Percentiles rank a stretch among this genome's conserved stretches.
Evolutionary conservation across 2,329 filamentous ascomycete species (phyloP).

Genomic region (Colletotrichum phormii): DNA sequence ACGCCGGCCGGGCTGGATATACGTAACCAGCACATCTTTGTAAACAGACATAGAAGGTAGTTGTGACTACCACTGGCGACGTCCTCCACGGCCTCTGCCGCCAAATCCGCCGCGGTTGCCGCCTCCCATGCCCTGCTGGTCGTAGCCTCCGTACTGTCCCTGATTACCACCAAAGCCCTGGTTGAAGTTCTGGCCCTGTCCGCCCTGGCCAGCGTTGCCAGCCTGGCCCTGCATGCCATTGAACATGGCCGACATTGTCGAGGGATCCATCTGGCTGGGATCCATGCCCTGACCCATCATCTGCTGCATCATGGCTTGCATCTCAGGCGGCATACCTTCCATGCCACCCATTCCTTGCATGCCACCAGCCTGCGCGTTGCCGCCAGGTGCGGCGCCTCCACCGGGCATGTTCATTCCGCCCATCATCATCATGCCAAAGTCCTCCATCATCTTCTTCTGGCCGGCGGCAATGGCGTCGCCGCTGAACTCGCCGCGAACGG

Average conservation of each 20-base stretch:
- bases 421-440: slow-evolving; percentile 78
- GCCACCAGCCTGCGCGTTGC: slow-evolving; percentile 43
- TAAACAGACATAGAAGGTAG: not conserved
- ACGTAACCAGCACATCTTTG: slow-evolving; percentile 21
- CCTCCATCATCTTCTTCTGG: slow-evolving; percentile 84
- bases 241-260: slow-evolving; percentile 70
- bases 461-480: slow-evolving; percentile 72
- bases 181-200: slow-evolving; percentile 64
- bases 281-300: slow-evolving; percentile 76
- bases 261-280: slow-evolving; percentile 74
- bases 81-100: slow-evolving; percentile 46
- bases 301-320: slow-evolving; percentile 77
- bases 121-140: slow-evolving; percentile 59
- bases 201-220: slow-evolving; percentile 57
- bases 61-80: slow-evolving; percentile 36
- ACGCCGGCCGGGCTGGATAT: slow-evolving; percentile 26
- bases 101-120: slow-evolving; percentile 47
- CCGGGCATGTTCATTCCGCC: slow-evolving; percentile 61
- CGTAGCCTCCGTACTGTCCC: slow-evolving; percentile 62
- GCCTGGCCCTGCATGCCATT: slow-evolving; percentile 64
- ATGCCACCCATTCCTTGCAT: slow-evolving; percentile 66
- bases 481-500: slow-evolving; percentile 79
- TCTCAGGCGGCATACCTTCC: slow-evolving; percentile 74
- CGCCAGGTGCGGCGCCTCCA: slow-evolving; percentile 43
- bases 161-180: slow-evolving; percentile 65